A percentile compares a stretch with the other conserved stretches of the same genome.
phyloP scores from a whole-genome alignment of 352 stramenopile species.

The Pythium periplocum region DNA sequence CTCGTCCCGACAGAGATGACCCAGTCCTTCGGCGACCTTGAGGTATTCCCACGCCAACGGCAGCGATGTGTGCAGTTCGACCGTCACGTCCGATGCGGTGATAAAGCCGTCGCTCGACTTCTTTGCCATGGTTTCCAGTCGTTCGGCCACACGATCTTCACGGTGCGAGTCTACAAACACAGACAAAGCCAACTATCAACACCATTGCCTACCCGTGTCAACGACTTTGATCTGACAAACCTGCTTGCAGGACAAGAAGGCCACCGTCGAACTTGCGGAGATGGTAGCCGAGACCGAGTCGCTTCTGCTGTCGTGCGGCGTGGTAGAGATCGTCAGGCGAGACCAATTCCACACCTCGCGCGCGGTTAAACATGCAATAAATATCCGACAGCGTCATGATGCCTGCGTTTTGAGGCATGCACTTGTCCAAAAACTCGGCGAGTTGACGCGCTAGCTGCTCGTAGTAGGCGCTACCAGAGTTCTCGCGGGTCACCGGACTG shows the following conservation, averaged over 20 bases:
- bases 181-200: conserved; percentile 7
- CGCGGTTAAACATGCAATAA: conserved; percentile 98
- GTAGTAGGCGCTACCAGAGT: conserved; percentile 86
- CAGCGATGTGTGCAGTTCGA: conserved; percentile 90
- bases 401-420: conserved; percentile 88
- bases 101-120: conserved; percentile 75
- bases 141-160: conserved; percentile 74
- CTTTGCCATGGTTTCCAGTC: conserved; percentile 70
- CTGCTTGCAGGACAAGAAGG: conserved; percentile 90
- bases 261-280: conserved; percentile 92
- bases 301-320: conserved; percentile 80
- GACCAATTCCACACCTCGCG: conserved; percentile 94
- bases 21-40: conserved; percentile 90
- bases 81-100: conserved; percentile 88
- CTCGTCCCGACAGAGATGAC: conserved; percentile 93
- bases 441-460: conserved; percentile 88
- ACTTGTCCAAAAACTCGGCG: conserved; percentile 75
- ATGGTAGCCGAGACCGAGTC: conserved; percentile 87
- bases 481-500: conserved; percentile 89
- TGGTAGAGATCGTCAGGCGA: conserved; percentile 97
- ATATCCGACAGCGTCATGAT: conserved; percentile 99
- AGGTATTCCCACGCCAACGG: conserved; percentile 95
- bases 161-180: conserved; percentile 59
- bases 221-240: conserved; percentile 16
- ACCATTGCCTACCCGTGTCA: conserved; percentile 14